Conservation (phyloP, 768 basidiomycete species). For the Neoboletus brunneissimus region DNA sequence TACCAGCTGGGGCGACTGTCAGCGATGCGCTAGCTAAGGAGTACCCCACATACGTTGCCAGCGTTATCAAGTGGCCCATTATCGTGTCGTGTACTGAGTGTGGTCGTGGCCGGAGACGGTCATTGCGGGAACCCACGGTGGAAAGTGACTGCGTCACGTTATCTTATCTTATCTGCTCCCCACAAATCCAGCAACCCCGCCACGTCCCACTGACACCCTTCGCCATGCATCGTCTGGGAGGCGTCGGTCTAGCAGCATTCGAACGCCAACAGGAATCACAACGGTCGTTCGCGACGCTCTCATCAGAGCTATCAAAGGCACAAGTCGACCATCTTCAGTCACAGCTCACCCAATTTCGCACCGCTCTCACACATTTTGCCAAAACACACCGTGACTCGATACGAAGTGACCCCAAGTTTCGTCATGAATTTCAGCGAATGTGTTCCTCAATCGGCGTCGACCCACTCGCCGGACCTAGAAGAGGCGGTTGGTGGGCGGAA, state of each 20-base stretch:
- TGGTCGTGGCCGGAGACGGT: not conserved
- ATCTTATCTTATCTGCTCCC: conserved; percentile 10
- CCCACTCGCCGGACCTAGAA: conserved; percentile 81
- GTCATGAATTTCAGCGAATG: conserved; percentile 94
- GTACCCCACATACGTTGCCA: conserved; percentile 68
- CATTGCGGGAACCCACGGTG: not conserved
- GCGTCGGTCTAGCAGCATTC: conserved; percentile 86
- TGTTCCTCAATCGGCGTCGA: conserved; percentile 94
- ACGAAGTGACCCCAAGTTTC: conserved; percentile 77
- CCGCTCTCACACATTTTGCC: conserved; percentile 77
- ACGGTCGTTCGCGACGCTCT: conserved; percentile 79
- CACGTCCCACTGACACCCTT: not conserved
- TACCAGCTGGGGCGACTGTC: conserved; percentile 25
- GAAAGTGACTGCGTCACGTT: conserved; percentile 1
- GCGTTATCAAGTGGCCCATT: conserved; percentile 85
- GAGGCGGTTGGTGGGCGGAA: conserved; percentile 91
- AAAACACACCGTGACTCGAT: conserved; percentile 82
- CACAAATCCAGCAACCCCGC: not conserved
- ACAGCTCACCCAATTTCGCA: conserved; percentile 82
- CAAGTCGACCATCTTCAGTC: conserved; percentile 78
- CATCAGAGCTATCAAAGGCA: conserved; percentile 67
- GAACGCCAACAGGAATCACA: conserved; percentile 83
- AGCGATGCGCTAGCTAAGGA: not conserved
- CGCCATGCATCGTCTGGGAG: conserved; percentile 68
- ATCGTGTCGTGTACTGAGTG: not conserved